Conservation (phyloP, 2,329 filamentous ascomycete genomes). For the Talaromyces sp. region DNA sequence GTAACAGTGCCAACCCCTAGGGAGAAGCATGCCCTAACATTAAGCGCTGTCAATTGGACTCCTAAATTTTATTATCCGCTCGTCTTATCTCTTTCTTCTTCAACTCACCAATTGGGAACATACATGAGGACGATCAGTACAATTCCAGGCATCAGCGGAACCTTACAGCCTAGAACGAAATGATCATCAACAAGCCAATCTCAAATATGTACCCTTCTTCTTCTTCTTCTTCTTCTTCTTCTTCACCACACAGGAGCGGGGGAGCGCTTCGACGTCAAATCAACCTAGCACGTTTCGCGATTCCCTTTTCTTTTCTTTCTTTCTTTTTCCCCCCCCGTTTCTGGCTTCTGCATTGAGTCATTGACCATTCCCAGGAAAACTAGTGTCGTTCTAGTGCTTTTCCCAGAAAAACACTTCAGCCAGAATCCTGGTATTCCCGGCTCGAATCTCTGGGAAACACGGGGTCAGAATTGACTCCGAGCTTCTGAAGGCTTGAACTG, state of each 20-base stretch:
- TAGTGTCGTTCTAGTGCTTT: neutral
- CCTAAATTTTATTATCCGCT: neutral
- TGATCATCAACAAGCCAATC: neutral
- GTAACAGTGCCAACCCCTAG: neutral
- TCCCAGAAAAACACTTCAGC: neutral
- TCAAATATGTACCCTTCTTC: neutral
- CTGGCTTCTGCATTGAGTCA: neutral
- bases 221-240: too few relatives aligned
- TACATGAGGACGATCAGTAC: neutral
- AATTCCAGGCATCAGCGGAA: neutral
- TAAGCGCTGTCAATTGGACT: neutral
- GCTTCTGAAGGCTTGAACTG: neutral
- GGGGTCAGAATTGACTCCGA: neutral
- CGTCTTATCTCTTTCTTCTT: neutral
- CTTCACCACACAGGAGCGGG: neutral
- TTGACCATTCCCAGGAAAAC: neutral
- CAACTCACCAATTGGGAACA: neutral
- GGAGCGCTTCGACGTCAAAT: slow-evolving; percentile 7
- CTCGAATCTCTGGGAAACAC: neutral
- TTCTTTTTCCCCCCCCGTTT: neutral
- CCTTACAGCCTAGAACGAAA: neutral
- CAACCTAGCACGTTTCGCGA: neutral
- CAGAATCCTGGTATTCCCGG: neutral
- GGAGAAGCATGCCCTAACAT: neutral
- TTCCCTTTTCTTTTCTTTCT: neutral